These are phyloP conservation scores for Casuarina equisetifolia DNA, from an alignment of 306 rosid genomes.

Conservation along the genomic window DNA sequence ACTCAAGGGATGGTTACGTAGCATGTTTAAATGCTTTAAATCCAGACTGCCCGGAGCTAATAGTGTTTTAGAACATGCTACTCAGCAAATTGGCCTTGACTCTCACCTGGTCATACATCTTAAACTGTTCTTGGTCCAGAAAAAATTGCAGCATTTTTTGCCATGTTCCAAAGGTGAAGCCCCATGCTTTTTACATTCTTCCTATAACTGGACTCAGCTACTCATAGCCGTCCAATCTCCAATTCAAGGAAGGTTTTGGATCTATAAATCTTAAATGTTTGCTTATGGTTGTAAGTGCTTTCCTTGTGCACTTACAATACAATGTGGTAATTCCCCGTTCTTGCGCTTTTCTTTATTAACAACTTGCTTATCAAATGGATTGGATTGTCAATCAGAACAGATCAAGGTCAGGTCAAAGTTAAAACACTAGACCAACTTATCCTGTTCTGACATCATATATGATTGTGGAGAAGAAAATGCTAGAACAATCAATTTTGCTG, in stretches of 20 bases:
- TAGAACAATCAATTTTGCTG: neutral
- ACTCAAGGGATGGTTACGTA: neutral
- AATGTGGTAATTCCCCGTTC: no score
- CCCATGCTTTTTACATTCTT: neutral
- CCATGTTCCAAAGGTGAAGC: neutral
- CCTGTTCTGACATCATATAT: neutral
- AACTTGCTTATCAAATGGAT: neutral
- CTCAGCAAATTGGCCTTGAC: neutral
- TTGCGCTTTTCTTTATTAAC: no score
- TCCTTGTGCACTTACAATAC: neutral
- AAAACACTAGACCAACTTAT: neutral
- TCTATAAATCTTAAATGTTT: neutral
- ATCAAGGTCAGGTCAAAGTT: neutral
- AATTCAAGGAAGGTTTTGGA: neutral
- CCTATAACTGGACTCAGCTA: neutral
- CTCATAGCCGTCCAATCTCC: neutral
- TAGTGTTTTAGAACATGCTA: neutral
- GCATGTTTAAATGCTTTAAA: neutral
- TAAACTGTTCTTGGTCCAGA: neutral
- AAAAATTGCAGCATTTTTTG: neutral
- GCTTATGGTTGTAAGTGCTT: no score
- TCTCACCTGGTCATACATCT: neutral
- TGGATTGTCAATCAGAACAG: neutral
- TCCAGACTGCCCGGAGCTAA: neutral
- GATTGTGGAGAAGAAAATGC: neutral